These are phyloP conservation scores for Nemania sp. DNA, from an alignment of 2,329 filamentous ascomycete genomes.

Conservation along the genomic window DNA sequence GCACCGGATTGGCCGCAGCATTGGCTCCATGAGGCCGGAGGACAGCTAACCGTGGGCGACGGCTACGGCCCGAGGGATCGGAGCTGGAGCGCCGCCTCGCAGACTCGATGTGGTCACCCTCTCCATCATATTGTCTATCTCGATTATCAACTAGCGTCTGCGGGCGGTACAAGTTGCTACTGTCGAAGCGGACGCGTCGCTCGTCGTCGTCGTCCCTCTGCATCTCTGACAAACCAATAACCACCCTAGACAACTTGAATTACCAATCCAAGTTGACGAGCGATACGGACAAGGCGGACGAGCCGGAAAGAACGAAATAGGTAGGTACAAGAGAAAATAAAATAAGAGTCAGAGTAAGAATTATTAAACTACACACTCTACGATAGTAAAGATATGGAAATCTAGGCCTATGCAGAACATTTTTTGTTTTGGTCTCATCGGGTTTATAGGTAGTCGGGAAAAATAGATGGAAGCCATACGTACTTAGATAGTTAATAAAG, in stretches of 20 bases:
- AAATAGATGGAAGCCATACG: background rate
- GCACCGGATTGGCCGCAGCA: constrained; percentile 25
- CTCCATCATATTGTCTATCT: constrained; percentile 22
- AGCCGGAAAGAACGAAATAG: background rate
- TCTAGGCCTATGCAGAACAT: constrained; percentile 1
- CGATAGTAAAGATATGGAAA: background rate
- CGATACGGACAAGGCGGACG: background rate
- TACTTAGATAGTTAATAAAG: background rate
- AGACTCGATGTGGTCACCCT: constrained; percentile 15
- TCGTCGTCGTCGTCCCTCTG: constrained; percentile 15
- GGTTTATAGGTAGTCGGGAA: background rate
- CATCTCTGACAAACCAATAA: constrained; percentile 1
- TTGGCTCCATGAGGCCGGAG: constrained; percentile 42
- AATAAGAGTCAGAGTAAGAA: background rate
- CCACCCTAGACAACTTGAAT: background rate
- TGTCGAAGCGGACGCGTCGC: constrained; percentile 35
- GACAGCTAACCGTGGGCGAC: constrained; percentile 42
- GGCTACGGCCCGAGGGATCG: constrained; percentile 43
- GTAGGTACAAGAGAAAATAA: background rate
- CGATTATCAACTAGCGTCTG: constrained; percentile 24
- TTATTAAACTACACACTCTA: constrained; percentile 1
- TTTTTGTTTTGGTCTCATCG: background rate
- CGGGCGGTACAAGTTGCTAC: constrained; percentile 33
- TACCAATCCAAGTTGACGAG: background rate
- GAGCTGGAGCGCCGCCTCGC: constrained; percentile 46